Conservation (phyloP, 345 rosid genomes). For the Acer negundo region DNA sequence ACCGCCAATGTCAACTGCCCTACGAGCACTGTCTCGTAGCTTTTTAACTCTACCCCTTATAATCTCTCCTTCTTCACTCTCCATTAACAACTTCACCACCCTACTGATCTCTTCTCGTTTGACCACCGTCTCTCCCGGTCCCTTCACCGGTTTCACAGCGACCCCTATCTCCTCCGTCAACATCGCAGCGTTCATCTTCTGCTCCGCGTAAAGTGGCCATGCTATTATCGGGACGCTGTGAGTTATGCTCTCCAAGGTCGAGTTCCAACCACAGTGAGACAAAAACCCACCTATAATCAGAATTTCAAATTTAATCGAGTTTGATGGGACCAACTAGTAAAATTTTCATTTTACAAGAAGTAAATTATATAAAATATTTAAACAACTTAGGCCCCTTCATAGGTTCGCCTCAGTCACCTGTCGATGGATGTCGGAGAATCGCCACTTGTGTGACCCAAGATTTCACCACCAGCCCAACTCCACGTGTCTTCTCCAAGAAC, state of each 20-base stretch:
- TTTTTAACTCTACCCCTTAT: constrained; percentile 27
- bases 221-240: constrained; percentile 47
- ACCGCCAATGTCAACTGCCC: constrained; percentile 28
- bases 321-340: no score
- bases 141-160: constrained; percentile 19
- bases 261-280: constrained; percentile 63
- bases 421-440: constrained; percentile 38
- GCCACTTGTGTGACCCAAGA: constrained; percentile 43
- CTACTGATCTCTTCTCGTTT: constrained; percentile 37
- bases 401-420: not conserved
- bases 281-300: constrained; percentile 32
- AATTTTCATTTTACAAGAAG: no score
- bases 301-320: no score
- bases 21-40: constrained; percentile 33
- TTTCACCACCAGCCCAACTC: constrained; percentile 30
- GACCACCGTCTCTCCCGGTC: constrained; percentile 22
- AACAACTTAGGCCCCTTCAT: no score
- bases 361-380: no score
- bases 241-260: constrained; percentile 38
- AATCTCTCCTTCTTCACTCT: constrained; percentile 30
- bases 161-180: constrained; percentile 42
- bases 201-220: no score
- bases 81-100: constrained; percentile 38
- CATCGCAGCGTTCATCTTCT: constrained; percentile 23
- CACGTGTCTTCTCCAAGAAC: constrained; percentile 33